These are phyloP conservation scores for Leptographium flavum DNA, from an alignment of 2,329 filamentous ascomycete species.

Conservation along the genomic window DNA sequence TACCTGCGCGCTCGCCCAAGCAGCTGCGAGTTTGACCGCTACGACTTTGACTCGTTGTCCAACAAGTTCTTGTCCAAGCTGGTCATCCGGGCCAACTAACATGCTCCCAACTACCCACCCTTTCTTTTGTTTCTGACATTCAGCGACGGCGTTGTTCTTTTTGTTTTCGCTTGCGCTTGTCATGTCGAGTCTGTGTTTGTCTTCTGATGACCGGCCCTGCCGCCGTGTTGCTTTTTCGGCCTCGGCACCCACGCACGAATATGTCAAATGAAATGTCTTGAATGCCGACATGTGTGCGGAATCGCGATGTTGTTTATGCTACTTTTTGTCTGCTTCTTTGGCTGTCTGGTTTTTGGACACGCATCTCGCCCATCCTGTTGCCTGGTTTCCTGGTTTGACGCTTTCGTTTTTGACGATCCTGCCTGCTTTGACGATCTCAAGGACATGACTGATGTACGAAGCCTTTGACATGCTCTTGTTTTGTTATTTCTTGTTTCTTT, in stretches of 20 bases:
- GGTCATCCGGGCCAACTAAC: conserved; percentile 82
- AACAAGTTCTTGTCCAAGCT: conserved; percentile 97
- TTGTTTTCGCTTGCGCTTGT: not conserved
- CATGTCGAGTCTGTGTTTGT: not conserved
- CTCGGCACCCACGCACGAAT: conserved; percentile 2
- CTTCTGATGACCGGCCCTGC: not conserved
- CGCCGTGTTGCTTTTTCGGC: not conserved
- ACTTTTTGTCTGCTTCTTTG: conserved; percentile 1
- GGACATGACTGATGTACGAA: conserved; percentile 2
- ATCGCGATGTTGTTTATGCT: conserved; percentile 4
- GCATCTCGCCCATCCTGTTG: not conserved
- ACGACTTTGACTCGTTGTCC: conserved; percentile 87
- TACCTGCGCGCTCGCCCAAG: conserved; percentile 72
- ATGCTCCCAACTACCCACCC: not conserved
- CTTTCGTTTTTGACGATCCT: conserved; percentile 2
- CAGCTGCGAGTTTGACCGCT: conserved; percentile 65
- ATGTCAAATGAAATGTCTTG: conserved; percentile 5
- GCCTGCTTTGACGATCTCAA: conserved; percentile 2
- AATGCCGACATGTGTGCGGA: conserved; percentile 3
- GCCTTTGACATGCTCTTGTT: not conserved
- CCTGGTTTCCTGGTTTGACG: not conserved
- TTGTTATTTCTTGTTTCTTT: conserved; percentile 1
- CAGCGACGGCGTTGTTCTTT: conserved; percentile 17
- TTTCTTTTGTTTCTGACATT: conserved; percentile 11
- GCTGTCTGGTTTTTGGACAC: not conserved